Percentiles rank a stretch among this genome's conserved stretches.
phyloP scores from a whole-genome alignment of 306 rosid genomes.

The Glycine latifolia region DNA sequence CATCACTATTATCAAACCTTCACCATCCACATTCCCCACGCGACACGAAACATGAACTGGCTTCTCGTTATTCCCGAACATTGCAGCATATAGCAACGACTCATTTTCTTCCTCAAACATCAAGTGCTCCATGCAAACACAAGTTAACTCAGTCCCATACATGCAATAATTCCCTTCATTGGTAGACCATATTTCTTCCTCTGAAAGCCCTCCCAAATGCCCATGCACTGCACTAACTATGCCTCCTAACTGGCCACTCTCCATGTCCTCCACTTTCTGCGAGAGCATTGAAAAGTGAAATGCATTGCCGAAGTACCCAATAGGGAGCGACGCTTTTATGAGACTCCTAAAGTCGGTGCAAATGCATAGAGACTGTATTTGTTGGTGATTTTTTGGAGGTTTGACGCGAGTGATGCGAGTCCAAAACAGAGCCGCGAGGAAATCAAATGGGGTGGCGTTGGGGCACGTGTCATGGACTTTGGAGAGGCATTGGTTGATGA shows the following conservation, averaged over 20 bases:
- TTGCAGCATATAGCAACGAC: constrained; percentile 48
- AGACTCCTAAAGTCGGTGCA: constrained; percentile 61
- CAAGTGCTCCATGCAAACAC: constrained; percentile 69
- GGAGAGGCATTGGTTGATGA: constrained; percentile 47
- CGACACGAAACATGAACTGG: constrained; percentile 68
- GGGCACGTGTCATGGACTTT: constrained; percentile 44
- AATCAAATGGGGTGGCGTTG: constrained; percentile 66
- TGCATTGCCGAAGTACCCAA: constrained; percentile 71
- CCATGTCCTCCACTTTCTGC: constrained; percentile 25
- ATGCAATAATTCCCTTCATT: not conserved
- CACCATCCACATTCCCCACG: constrained; percentile 60
- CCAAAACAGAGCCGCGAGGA: constrained; percentile 74
- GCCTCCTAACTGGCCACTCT: constrained; percentile 28
- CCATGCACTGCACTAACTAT: constrained; percentile 48
- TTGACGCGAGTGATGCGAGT: constrained; percentile 51
- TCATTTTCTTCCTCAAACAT: not conserved
- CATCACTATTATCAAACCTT: constrained; percentile 72
- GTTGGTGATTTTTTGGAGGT: not conserved
- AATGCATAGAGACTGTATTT: constrained; percentile 49
- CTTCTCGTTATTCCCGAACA: constrained; percentile 46
- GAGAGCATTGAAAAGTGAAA: constrained; percentile 61
- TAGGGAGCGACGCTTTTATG: constrained; percentile 43
- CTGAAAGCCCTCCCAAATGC: constrained; percentile 52
- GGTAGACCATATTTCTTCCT: constrained; percentile 47
- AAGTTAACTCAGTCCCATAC: constrained; percentile 66